Base-by-base conservation (phyloP, 2,329 filamentous ascomycete genomes). In the Fusarium sororula region DNA sequence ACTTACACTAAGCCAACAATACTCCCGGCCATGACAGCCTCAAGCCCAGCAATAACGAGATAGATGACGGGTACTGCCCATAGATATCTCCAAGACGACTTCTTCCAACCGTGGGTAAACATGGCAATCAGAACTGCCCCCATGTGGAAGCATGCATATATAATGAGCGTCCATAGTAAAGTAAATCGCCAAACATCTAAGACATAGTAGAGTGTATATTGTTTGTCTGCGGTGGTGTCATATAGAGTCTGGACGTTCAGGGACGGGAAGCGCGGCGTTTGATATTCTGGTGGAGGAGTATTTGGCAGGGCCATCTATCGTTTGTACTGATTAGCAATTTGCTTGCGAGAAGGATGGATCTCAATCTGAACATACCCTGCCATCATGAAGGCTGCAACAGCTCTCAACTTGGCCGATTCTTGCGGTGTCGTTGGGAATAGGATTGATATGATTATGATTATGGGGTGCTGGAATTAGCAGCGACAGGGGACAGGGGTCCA, bases 131-230 rank as follows among this genome's bases (percentile, higher is more conserved):
- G 84, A 0, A 92, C 91, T 6, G 92, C 93, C 39, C 90, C 87
- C 24, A 95, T 78, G 81, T 98, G 94, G 71, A 95, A 93, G 26
- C 90, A 86, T 39, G 89, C 90, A 77, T 93, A 96, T 75, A 94
- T 89, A 37, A 97, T 90, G 42, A 97, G 83, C 0, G 94, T 97
- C 95, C 95, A 98, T 80, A 92, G 89, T 22, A 96, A 84, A 3
- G 94, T 98, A 82, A 96, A 98, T 73, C 92, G 92, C 92, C 94
- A 96, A 63, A 97, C 93, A 79, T 97, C 94, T 68, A 83, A 81
- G 6, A 94, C 87, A 78, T 92, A 88, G 85, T 94, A 96, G 75
- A 98, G 90, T 42, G 90, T 88, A 68, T 88, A 87, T 56, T 68
- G 73, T 70, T 82, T 83, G 50, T 88, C 84, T 66, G 82, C 41